Conservation (phyloP, 2,329 filamentous ascomycete species). For the Colletotrichum lini region DNA sequence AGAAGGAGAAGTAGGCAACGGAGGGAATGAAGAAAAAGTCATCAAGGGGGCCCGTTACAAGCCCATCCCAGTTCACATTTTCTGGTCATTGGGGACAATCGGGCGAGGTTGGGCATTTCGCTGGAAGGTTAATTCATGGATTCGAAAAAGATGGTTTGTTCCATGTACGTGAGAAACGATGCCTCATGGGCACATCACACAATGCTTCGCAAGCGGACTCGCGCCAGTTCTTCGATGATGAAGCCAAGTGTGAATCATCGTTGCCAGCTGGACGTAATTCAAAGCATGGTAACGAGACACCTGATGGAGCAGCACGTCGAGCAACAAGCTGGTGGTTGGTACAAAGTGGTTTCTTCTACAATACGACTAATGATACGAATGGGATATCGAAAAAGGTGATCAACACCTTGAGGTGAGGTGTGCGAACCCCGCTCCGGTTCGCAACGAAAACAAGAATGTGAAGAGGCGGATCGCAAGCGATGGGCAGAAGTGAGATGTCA, state of each 20-base stretch:
- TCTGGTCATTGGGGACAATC: conserved; percentile 34
- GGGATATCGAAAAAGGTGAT: conserved; percentile 35
- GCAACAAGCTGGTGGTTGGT: background rate
- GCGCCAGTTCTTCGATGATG: too few species aligned
- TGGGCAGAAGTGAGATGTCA: conserved; percentile 14
- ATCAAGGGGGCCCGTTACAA: conserved; percentile 10
- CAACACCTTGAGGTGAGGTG: conserved; percentile 18
- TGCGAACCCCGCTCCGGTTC: conserved; percentile 23
- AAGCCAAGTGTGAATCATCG: too few species aligned
- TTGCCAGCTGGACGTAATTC: too few species aligned
- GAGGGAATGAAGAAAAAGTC: conserved; percentile 13
- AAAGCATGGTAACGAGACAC: background rate
- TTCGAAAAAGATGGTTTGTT: conserved; percentile 18
- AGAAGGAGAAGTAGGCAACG: conserved; percentile 1
- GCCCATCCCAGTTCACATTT: conserved; percentile 32
- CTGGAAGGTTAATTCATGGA: conserved; percentile 41
- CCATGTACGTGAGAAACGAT: background rate
- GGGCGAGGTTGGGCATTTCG: conserved; percentile 34
- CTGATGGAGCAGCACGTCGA: background rate
- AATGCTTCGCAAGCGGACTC: too few species aligned
- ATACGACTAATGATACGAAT: conserved; percentile 30
- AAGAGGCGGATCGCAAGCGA: conserved; percentile 36
- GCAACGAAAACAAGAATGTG: conserved; percentile 4
- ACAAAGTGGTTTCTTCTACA: conserved; percentile 25
- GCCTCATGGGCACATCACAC: too few species aligned